These are phyloP conservation scores for Curvularia hawaiiensis DNA, from an alignment of 2,329 filamentous ascomycete genomes.

Conservation along the genomic window DNA sequence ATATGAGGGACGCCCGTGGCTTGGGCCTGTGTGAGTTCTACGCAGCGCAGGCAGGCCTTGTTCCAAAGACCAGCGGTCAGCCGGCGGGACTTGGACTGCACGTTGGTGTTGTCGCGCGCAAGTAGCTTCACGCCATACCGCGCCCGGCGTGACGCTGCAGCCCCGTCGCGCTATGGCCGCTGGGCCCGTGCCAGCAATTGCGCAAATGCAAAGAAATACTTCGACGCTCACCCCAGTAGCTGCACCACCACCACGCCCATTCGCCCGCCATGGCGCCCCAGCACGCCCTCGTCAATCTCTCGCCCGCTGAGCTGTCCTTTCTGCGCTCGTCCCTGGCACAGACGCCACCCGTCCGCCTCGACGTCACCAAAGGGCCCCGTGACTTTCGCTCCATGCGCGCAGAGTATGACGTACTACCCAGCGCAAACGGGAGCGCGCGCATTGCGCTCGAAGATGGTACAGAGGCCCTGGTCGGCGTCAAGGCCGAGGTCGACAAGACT, in stretches of 20 bases:
- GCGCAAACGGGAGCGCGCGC: conserved; percentile 88
- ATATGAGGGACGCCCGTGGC: background rate
- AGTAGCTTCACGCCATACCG: conserved; percentile 22
- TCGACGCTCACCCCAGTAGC: background rate
- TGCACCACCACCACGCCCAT: conserved; percentile 9
- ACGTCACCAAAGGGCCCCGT: conserved; percentile 63
- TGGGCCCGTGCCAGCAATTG: conserved; percentile 19
- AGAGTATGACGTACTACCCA: conserved; percentile 87
- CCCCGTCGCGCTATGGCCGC: conserved; percentile 28
- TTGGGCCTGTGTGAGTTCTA: background rate
- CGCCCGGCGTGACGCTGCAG: conserved; percentile 17
- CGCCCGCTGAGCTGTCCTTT: conserved; percentile 95
- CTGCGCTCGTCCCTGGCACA: conserved; percentile 86
- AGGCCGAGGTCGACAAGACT: conserved; percentile 89
- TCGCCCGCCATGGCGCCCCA: conserved; percentile 40
- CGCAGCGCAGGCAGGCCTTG: conserved; percentile 1
- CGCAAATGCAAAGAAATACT: conserved; percentile 16
- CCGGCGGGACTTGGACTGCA: conserved; percentile 29
- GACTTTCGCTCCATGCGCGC: conserved; percentile 92
- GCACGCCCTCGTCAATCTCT: conserved; percentile 72
- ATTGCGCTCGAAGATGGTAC: conserved; percentile 95
- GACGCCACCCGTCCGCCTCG: conserved; percentile 83
- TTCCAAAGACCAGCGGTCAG: conserved; percentile 24
- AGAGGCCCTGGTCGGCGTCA: conserved; percentile 93
- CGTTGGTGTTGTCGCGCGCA: conserved; percentile 32